Evolutionary conservation across 768 basidiomycete genomes (phyloP).

Genomic region (Podaxis carcinomalis): DNA sequence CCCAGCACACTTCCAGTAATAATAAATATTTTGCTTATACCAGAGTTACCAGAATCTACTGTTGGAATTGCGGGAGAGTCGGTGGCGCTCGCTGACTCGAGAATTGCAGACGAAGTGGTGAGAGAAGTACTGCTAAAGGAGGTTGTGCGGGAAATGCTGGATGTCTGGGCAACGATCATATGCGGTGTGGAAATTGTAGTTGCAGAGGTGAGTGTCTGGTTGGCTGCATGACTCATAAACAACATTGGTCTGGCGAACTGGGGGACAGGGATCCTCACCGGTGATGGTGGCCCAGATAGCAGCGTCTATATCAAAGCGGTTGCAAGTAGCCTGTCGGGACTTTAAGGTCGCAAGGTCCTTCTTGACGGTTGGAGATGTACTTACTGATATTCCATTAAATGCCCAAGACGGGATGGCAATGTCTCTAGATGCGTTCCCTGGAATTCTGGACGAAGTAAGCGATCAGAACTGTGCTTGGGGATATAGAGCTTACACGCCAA

Average conservation of each 20-base stretch:
- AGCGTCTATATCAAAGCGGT: background rate
- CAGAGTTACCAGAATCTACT: background rate
- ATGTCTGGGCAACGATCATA: background rate
- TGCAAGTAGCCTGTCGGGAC: background rate
- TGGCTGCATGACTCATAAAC: background rate
- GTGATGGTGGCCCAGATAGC: background rate
- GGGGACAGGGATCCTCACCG: background rate
- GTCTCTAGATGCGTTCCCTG: background rate
- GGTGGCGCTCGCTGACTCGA: background rate
- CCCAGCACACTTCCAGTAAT: conserved; percentile 4
- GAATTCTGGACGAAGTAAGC: background rate
- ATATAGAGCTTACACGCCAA: background rate
- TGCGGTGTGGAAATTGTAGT: background rate
- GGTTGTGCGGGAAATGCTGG: background rate
- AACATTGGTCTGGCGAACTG: background rate
- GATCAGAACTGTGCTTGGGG: background rate
- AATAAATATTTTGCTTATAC: background rate
- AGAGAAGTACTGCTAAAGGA: background rate
- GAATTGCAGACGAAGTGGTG: background rate
- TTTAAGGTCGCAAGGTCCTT: no score
- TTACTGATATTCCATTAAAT: conserved; percentile 1
- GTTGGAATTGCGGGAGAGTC: background rate
- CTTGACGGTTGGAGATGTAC: background rate
- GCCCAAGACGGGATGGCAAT: conserved; percentile 10
- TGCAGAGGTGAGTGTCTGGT: background rate